These are phyloP conservation scores for Acacia confusa DNA, from an alignment of 306 rosid species.

Conservation along the genomic window DNA sequence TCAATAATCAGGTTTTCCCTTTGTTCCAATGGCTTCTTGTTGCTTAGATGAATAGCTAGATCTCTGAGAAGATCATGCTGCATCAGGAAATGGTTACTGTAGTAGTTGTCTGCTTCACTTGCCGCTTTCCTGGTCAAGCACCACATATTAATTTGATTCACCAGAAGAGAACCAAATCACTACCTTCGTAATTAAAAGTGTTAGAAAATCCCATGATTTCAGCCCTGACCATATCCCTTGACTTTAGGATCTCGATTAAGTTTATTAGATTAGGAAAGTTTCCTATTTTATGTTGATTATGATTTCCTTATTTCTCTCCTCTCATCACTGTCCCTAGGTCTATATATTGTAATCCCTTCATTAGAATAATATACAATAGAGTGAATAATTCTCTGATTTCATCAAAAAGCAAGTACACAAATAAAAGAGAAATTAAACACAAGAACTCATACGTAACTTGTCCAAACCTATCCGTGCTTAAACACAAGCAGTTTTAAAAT, in stretches of 20 bases:
- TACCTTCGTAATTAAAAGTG: too few relatives aligned
- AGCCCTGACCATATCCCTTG: too few relatives aligned
- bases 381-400: too few relatives aligned
- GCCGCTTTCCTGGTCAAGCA: constrained; percentile 50
- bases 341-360: too few relatives aligned
- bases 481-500: constrained; percentile 8
- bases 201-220: too few relatives aligned
- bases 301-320: too few relatives aligned
- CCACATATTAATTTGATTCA: not conserved
- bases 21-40: constrained; percentile 30
- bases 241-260: too few relatives aligned
- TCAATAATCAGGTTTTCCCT: constrained; percentile 54
- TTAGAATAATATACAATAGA: too few relatives aligned
- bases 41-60: constrained; percentile 49
- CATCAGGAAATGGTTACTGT: constrained; percentile 54
- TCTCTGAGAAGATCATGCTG: constrained; percentile 72
- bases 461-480: not conserved
- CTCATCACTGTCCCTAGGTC: too few relatives aligned
- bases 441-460: not conserved
- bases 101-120: constrained; percentile 45
- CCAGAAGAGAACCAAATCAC: constrained; percentile 5
- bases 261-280: too few relatives aligned
- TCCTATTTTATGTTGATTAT: too few relatives aligned
- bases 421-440: not conserved
- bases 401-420: too few relatives aligned